A percentile compares a stretch with the other conserved stretches of the same genome.
Conservation (phyloP, 2,329 filamentous ascomycete genomes). For the Pyrenophora teres region DNA sequence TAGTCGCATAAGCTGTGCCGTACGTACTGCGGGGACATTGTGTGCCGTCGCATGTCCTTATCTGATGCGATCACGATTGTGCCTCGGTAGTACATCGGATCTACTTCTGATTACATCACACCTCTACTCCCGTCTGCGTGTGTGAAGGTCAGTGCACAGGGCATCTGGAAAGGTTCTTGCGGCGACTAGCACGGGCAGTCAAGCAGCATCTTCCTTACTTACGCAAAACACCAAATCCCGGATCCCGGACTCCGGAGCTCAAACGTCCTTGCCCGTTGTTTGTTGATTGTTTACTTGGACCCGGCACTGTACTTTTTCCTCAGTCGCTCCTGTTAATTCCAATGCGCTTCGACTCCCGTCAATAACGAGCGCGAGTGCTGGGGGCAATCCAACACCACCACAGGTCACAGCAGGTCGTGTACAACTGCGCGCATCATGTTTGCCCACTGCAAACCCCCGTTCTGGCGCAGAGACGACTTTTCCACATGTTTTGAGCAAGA, state of each 20-base stretch:
- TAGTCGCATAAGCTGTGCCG: too few relatives aligned
- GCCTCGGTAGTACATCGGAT: constrained; percentile 5
- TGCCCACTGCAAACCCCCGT: constrained; percentile 60
- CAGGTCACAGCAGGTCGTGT: constrained; percentile 12
- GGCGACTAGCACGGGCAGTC: constrained; percentile 6
- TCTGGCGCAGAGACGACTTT: constrained; percentile 67
- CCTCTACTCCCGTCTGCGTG: constrained; percentile 7
- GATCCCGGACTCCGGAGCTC: not conserved
- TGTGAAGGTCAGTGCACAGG: constrained; percentile 14
- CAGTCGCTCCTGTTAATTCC: constrained; percentile 7
- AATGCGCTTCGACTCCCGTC: constrained; percentile 21
- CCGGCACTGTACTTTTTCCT: constrained; percentile 1
- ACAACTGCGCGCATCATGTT: constrained; percentile 52
- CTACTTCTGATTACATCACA: constrained; percentile 14
- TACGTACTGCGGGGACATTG: too few relatives aligned
- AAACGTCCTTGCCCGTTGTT: not conserved
- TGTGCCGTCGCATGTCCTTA: not conserved
- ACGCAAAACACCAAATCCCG: constrained; percentile 1
- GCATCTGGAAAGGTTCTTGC: constrained; percentile 13
- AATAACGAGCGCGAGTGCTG: constrained; percentile 27
- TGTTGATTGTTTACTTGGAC: constrained; percentile 7
- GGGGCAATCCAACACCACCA: constrained; percentile 16
- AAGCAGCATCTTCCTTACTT: not conserved
- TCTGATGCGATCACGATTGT: not conserved
- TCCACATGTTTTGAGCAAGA: constrained; percentile 67